Base-by-base conservation (phyloP, 225 moss, liverwort and hornwort species). In the Thuidium tamariscinum region DNA sequence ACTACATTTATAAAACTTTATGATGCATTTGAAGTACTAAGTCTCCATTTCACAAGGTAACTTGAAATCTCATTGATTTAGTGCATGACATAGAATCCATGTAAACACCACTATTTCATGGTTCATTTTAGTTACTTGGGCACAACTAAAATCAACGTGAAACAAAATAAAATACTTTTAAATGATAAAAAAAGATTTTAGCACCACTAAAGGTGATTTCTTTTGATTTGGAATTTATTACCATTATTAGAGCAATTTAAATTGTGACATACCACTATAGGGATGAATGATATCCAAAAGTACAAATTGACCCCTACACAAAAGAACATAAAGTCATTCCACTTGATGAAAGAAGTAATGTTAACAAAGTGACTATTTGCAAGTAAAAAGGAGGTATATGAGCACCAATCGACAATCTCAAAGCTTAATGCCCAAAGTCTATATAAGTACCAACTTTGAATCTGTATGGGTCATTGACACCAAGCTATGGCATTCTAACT, bases 281-380 rank as follows among this genome's bases (percentile, higher is more conserved):
- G 91, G 9, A 77, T 64, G 48, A 91, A 84, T 0, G 84, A 91
- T 0, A n/a, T 25, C 91, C 84, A 91, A 70, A 91, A 91, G 69
- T 89, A 89, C 34, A 91, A 81, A 54, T 87, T 81, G 8, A 73
- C 5, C 12, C 91, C 84, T 77, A 13, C 56, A 41, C 54, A 75
- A 62, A 84, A 63, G 9, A 85, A 21, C 7, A 51, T 39, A 52
- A 20, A 3, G 21, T 21, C 29, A 62, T 23, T 18, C 4, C 27
- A 83, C 36, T 48, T 17, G 0, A 9, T 30, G 42, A 3, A 51
- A 21, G 8, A 2, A n/a, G 1, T 52, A 14, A n/a, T n/a, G 3
- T 74, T 52, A n/a, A 3, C n/a, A 51, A 52, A 49, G 8, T 52
- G 3, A 52, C n/a, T 19, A 74, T 14, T 14, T 2, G 0, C 3